phyloP scores from a whole-genome alignment of 768 basidiomycete species.

The Leucogyrophana mollusca region DNA sequence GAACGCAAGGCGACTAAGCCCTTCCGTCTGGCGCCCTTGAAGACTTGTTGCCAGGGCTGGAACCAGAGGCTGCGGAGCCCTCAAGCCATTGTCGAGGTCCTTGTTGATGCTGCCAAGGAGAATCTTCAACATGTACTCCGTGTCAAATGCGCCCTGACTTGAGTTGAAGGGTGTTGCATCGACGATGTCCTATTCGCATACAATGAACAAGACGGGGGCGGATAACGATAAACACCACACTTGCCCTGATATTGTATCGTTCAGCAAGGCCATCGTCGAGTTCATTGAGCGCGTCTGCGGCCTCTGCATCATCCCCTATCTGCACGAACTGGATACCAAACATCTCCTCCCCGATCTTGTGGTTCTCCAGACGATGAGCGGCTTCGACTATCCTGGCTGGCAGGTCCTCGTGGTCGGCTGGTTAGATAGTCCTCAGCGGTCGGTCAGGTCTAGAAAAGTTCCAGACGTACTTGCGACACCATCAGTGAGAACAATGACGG shows the following conservation, averaged over 20 bases:
- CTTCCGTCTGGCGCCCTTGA: no score
- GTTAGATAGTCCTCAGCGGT: no score
- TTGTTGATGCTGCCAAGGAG: constrained; percentile 6
- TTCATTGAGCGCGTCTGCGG: constrained; percentile 30
- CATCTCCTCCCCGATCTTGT: constrained; percentile 26
- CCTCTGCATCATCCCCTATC: constrained; percentile 28
- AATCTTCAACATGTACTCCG: constrained; percentile 8
- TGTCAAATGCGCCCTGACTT: constrained; percentile 5
- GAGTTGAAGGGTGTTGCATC: constrained; percentile 32
- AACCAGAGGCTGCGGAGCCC: no score
- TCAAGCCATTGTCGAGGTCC: constrained; percentile 4
- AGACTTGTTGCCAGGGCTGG: no score
- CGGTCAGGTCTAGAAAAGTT: background rate
- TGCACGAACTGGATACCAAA: constrained; percentile 39
- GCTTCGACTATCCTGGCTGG: constrained; percentile 20
- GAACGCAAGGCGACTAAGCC: no score
- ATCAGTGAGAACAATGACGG: constrained; percentile 25
- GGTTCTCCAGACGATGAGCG: constrained; percentile 29
- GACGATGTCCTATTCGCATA: constrained; percentile 35
- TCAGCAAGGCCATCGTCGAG: constrained; percentile 29
- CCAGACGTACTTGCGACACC: constrained; percentile 30
- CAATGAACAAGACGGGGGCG: background rate
- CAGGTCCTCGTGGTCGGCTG: no score
- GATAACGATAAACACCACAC: background rate
- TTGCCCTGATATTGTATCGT: constrained; percentile 2